These are phyloP conservation scores for Croton laevigatus DNA, from an alignment of 441 rosid species.

Conservation along the genomic window DNA sequence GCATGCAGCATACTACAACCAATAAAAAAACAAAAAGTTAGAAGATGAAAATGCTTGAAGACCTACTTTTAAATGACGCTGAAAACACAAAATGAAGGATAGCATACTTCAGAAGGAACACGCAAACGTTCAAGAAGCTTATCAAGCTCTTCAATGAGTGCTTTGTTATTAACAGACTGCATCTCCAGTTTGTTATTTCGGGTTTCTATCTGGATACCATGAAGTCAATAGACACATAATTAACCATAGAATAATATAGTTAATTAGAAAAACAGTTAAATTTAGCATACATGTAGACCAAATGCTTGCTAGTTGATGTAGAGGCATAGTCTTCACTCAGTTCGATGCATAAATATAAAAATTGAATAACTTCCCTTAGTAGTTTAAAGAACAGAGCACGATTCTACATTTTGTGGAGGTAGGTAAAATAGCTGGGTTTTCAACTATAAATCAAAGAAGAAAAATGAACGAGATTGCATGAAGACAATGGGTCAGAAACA, in stretches of 20 bases:
- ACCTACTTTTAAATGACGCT: constrained; percentile 13
- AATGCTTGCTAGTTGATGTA: background rate
- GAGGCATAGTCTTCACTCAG: background rate
- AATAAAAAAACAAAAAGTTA: constrained; percentile 29
- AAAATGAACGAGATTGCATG: background rate
- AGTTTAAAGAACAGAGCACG: background rate
- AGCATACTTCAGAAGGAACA: constrained; percentile 88
- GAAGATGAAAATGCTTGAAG: constrained; percentile 17
- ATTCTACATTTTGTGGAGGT: constrained; percentile 1
- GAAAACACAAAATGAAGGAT: constrained; percentile 13
- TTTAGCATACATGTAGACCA: constrained; percentile 8
- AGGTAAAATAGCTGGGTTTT: background rate
- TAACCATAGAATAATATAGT: constrained; percentile 13
- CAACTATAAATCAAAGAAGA: background rate
- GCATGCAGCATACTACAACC: constrained; percentile 74
- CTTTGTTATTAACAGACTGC: constrained; percentile 91
- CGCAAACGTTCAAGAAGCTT: constrained; percentile 81
- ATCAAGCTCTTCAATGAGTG: constrained; percentile 94
- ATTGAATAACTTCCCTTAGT: background rate
- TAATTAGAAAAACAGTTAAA: background rate
- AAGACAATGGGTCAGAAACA: background rate
- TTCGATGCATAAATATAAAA: background rate
- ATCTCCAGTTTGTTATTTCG: constrained; percentile 96
- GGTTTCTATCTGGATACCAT: constrained; percentile 79
- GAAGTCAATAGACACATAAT: constrained; percentile 16